Evolutionary conservation across 2,329 filamentous ascomycete species (phyloP), one percentile per base, ranked within the genome.

Genomic region (Penicillium glabrum): DNA sequence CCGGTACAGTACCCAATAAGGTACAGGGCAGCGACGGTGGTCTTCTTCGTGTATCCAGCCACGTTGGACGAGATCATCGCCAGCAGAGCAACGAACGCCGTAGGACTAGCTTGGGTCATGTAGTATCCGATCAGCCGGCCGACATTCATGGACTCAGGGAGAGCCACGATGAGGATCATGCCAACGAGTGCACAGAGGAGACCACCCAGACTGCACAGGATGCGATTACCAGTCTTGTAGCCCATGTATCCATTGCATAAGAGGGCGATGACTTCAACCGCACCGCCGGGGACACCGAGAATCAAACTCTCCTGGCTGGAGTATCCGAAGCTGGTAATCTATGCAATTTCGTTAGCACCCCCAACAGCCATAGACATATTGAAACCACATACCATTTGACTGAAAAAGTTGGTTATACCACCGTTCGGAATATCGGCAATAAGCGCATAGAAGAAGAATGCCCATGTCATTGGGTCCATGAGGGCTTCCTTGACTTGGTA

Each of bases 71-170:
- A 80, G 53, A 89, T 84, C 35, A 89, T 76, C 26, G 83, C 84
- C 5, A 89, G 72, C 16, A 89, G 72, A 4, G 84, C 84, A 1
- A 89, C 86, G 59, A 89, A 89, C 0, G 84, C 79, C 1, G 84
- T 85, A 0, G 86, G 80, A 11, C 77, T 79, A 1, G 84, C 81
- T 65, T 84, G 81, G 0, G 84, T 87, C 50, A 90, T 73, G 71
- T 89, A 90, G 69, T 87, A 89, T 0, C 85, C 86, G 2, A 85
- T 79, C 11, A 89, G 75, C 0, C 84, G 79, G 11, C 86, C 87
- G 2, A 75, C 77, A 58, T 82, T 83, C 62, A 84, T 84, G n/a
- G 74, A 69, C 4, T 84, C 68, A 0, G 85, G 85, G 3, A 89
- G 74, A 2, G 83, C 84, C 10, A 87, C 82, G 56, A 89, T 86